Evolutionary conservation across 371 early-diverging fungal genomes (phyloP), one percentile per base, ranked within the genome.

Genomic region (Syncephalastrum monosporum): DNA sequence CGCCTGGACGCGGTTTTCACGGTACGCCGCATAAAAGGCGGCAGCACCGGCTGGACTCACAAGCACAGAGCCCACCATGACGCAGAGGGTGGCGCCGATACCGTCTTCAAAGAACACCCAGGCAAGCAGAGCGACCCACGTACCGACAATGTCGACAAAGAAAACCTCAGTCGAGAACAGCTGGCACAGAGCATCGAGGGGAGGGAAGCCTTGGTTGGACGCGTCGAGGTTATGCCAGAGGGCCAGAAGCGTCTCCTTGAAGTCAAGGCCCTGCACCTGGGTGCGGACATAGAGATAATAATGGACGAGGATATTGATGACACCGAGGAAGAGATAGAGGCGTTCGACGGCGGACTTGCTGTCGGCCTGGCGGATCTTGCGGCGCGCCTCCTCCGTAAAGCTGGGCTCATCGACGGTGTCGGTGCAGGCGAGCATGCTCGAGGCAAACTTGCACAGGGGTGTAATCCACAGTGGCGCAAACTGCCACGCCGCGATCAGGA

Each of bases 41-140:
- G 48, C 14, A 8, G 54, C 63, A 24, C 50, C 63, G n/a, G 55
- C 58, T 19, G 63, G 63, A 14, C 63, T 59, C 16, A 63, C 19
- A 23, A 57, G 14, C 8, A 53, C 17, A 15, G 53, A 52, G 4
- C 44, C 44, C 3, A 58, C 8, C 15, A 55, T 7, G 50, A 55
- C 43, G n/a, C 57, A 23, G 15, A 54, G 42, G 0, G 14, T 25
- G 16, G 50, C 54, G 12, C 29, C 53, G 5, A 57, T 24, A 2
- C 58, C 58, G 45, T 45, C 47, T 24, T 63, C 58, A 4, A 58
- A 15, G 14, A 54, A 23, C 0, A 51, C 63, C 57, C 57, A 63
- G 8, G 47, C 19, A 4, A 52, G 29, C 16, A 33, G 49, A 1
- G 38, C 50, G n/a, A 53, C 6, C 13, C 23, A 51, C 12, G 46